These are phyloP conservation scores for Candida vaughaniae DNA, from an alignment of 805 yeast genomes.

Conservation along the genomic window DNA sequence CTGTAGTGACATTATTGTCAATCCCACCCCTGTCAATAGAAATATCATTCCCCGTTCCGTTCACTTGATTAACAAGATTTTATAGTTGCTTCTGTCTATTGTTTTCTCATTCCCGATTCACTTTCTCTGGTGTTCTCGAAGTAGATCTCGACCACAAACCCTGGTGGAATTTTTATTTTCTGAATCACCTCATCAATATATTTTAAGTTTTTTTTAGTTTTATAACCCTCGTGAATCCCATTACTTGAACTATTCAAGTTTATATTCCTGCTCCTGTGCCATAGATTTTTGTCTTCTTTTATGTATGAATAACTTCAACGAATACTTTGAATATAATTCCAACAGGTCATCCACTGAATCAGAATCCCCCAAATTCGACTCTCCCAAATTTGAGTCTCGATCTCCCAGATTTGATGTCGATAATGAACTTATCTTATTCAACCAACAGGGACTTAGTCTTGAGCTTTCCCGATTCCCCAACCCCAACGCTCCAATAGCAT, in stretches of 20 bases:
- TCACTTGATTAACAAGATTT: no score
- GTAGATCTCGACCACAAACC: no score
- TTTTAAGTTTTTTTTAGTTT: no score
- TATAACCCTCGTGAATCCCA: no score
- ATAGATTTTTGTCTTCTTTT: no score
- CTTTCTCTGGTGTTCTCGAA: conserved; percentile 2
- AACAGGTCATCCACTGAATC: conserved; percentile 5
- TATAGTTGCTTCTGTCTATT: conserved; percentile 3
- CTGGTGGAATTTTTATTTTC: no score
- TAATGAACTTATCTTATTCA: conserved; percentile 5
- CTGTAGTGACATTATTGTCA: no score
- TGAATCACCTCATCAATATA: no score
- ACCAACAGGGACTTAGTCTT: conserved; percentile 8
- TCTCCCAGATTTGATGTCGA: conserved; percentile 8
- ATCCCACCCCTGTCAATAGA: no score
- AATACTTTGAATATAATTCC: conserved; percentile 7
- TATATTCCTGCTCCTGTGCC: no score
- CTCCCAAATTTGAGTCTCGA: conserved; percentile 2
- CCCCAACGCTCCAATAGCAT: background rate
- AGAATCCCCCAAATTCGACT: conserved; percentile 1
- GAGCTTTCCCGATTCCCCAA: conserved; percentile 5
- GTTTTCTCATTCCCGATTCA: conserved; percentile 7
- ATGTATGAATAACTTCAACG: conserved; percentile 7
- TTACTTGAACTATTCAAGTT: no score
- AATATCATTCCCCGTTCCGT: no score